Percentiles rank a stretch among this genome's conserved stretches.
Evolutionary conservation across 345 rosid genomes (phyloP).

Genomic region (Conringia planisiliqua): DNA sequence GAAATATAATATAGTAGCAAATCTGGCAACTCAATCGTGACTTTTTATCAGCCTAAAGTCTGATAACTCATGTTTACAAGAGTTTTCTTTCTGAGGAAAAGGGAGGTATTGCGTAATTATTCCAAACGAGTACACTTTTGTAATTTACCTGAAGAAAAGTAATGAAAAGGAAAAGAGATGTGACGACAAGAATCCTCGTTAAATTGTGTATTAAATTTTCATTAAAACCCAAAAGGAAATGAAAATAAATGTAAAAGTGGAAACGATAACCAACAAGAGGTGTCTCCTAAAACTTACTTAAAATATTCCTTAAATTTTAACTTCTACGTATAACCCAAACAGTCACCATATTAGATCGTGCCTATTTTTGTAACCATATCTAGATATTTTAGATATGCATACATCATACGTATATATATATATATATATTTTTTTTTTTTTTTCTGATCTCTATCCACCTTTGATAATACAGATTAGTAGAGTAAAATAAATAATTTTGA

Average conservation of each 20-base stretch:
- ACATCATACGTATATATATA: not conserved
- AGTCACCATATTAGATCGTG: not conserved
- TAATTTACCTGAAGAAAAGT: not conserved
- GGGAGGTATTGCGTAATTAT: not conserved
- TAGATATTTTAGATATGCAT: not conserved
- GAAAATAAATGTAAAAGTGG: not conserved
- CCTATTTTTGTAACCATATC: not conserved
- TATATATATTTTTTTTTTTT: no score
- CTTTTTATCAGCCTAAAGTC: not conserved
- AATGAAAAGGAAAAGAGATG: not conserved
- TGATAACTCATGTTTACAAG: not conserved
- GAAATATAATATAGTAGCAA: not conserved
- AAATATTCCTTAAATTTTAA: not conserved
- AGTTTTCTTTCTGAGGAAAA: not conserved
- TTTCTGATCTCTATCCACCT: not conserved
- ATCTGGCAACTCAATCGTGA: not conserved
- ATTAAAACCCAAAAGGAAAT: not conserved
- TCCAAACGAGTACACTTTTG: not conserved
- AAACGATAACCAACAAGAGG: not conserved
- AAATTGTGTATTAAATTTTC: slow-evolving; percentile 11
- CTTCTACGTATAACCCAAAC: not conserved
- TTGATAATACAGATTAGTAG: no score
- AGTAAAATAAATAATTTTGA: no score
- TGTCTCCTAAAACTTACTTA: not conserved
- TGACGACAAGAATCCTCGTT: slow-evolving; percentile 22